A percentile compares a stretch with the other conserved stretches of the same genome.
phyloP scores from a whole-genome alignment of 2,329 filamentous ascomycete species.

The Stagonosporopsis rhizophila region DNA sequence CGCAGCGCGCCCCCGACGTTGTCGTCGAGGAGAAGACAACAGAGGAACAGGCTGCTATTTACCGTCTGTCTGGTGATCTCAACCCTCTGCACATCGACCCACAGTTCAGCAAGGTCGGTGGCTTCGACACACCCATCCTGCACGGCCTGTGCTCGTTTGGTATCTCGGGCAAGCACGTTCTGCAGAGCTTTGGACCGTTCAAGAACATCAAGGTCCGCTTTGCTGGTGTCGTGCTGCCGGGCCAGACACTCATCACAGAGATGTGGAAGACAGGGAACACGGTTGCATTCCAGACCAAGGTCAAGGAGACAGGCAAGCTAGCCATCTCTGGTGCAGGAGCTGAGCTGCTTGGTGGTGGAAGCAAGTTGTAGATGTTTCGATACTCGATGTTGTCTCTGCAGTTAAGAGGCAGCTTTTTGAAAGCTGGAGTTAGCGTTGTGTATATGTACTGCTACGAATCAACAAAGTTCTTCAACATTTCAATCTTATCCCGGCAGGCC shows the following conservation, averaged over 20 bases:
- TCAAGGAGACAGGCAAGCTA: slow-evolving; percentile 91
- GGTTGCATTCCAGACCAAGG: slow-evolving; percentile 84
- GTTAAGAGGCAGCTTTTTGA: background rate
- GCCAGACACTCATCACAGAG: slow-evolving; percentile 87
- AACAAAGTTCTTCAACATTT: background rate
- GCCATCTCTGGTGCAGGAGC: slow-evolving; percentile 82
- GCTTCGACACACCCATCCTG: slow-evolving; percentile 92
- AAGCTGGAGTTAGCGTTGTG: slow-evolving; percentile 8
- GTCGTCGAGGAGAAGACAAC: slow-evolving; percentile 86
- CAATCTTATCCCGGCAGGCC: background rate
- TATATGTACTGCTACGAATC: slow-evolving; percentile 2
- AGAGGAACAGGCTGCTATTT: slow-evolving; percentile 90
- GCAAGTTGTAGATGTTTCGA: slow-evolving; percentile 43
- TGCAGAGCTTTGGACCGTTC: slow-evolving; percentile 80
- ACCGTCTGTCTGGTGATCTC: slow-evolving; percentile 91
- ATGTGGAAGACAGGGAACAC: slow-evolving; percentile 90
- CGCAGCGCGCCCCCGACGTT: slow-evolving; percentile 77
- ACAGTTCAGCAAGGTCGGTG: slow-evolving; percentile 89
- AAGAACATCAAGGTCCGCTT: slow-evolving; percentile 95
- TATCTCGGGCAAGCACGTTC: slow-evolving; percentile 87
- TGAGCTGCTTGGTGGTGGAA: slow-evolving; percentile 67
- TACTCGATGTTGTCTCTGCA: background rate
- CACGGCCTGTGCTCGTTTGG: slow-evolving; percentile 98
- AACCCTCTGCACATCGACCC: slow-evolving; percentile 98
- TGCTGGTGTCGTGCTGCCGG: slow-evolving; percentile 83